phyloP scores from a whole-genome alignment of 1,284 basidiomycete genomes.

The Neonothopanus nambi region DNA sequence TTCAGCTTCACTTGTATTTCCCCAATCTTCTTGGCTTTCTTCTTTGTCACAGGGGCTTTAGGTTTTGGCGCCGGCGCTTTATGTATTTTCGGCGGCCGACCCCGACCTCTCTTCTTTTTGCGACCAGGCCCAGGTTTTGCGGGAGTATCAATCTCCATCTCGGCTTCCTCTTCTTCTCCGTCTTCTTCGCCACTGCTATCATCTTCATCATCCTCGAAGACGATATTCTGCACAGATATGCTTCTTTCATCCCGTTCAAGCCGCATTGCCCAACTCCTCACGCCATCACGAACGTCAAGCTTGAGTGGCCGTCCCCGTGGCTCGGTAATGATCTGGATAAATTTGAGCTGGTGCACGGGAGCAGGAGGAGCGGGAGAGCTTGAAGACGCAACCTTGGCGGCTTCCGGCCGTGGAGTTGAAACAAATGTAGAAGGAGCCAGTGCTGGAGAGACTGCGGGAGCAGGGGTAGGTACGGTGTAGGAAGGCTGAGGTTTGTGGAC shows the following conservation, averaged over 20 bases:
- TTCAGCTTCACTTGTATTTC: slow-evolving; percentile 56
- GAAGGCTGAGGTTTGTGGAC: background rate
- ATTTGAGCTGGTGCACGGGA: slow-evolving; percentile 48
- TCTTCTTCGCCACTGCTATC: slow-evolving; percentile 52
- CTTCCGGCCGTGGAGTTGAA: background rate
- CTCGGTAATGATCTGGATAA: slow-evolving; percentile 51
- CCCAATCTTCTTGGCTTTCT: slow-evolving; percentile 41
- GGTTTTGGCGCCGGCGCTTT: slow-evolving; percentile 32
- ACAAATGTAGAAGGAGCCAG: background rate
- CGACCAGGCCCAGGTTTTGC: slow-evolving; percentile 34
- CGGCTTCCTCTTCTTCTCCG: slow-evolving; percentile 43
- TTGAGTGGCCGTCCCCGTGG: slow-evolving; percentile 57
- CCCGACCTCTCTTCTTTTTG: slow-evolving; percentile 38
- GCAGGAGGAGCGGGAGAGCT: slow-evolving; percentile 36
- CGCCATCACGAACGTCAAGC: slow-evolving; percentile 62
- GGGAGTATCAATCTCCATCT: slow-evolving; percentile 32
- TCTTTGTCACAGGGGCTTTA: slow-evolving; percentile 34
- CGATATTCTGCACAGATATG: slow-evolving; percentile 51
- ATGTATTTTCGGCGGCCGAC: slow-evolving; percentile 34
- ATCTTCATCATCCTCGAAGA: slow-evolving; percentile 48
- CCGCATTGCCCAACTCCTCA: slow-evolving; percentile 66
- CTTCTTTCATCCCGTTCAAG: slow-evolving; percentile 53
- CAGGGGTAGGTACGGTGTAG: slow-evolving; percentile 1
- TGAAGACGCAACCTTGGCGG: background rate
- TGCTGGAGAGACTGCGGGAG: slow-evolving; percentile 6